phyloP scores from a whole-genome alignment of 2,329 filamentous ascomycete species.

The Zalaria obscura region DNA sequence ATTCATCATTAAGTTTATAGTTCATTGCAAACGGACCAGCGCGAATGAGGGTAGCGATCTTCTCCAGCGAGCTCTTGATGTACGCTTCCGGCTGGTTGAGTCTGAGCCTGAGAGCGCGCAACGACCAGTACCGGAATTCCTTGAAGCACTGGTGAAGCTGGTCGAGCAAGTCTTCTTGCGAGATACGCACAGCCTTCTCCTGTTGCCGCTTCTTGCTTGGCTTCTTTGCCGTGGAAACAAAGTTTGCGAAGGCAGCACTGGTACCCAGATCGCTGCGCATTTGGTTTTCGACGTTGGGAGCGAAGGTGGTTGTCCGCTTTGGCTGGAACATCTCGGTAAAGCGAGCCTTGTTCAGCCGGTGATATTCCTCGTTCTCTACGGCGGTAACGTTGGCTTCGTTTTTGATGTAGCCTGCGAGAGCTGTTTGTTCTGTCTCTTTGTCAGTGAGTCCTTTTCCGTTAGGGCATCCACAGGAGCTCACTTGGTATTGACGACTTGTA shows the following conservation, averaged over 20 bases:
- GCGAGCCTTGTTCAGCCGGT: conserved; percentile 44
- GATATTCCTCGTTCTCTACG: conserved; percentile 58
- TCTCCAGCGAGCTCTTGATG: conserved; percentile 69
- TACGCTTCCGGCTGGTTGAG: conserved; percentile 87
- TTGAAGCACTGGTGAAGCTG: conserved; percentile 72
- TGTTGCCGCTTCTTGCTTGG: conserved; percentile 37
- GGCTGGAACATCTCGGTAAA: conserved; percentile 21
- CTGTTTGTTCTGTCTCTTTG: conserved; percentile 53
- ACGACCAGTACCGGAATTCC: conserved; percentile 83
- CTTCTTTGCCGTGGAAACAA: conserved; percentile 18
- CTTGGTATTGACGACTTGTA: conserved; percentile 11
- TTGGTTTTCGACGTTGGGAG: conserved; percentile 23
- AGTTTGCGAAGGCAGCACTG: conserved; percentile 16
- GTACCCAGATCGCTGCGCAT: conserved; percentile 19
- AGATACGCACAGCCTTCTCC: conserved; percentile 81
- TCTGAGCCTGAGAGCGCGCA: conserved; percentile 65
- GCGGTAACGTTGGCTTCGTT: conserved; percentile 67
- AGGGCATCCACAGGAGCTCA: background rate
- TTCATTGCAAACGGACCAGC: conserved; percentile 73
- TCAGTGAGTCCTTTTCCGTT: no score
- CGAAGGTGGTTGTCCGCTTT: conserved; percentile 35
- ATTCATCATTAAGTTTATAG: conserved; percentile 67
- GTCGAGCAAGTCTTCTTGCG: conserved; percentile 77
- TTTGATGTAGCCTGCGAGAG: conserved; percentile 54
- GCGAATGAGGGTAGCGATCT: conserved; percentile 70